Percentiles rank a stretch among this genome's conserved stretches.
phyloP scores from a whole-genome alignment of 2,329 filamentous ascomycete genomes.

The Cladosporium cucumerinum region DNA sequence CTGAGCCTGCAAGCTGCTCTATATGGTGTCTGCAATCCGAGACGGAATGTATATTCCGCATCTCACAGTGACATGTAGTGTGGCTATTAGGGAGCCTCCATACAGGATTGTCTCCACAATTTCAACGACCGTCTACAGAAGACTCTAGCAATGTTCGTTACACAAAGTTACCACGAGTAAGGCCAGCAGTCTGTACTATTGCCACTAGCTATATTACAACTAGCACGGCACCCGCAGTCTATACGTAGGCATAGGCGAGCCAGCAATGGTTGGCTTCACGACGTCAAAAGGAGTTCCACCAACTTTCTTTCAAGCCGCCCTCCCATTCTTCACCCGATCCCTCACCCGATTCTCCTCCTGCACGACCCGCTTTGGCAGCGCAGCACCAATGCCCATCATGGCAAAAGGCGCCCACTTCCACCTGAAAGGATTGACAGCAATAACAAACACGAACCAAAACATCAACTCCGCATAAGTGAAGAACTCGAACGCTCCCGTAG shows the following conservation, averaged over 20 bases:
- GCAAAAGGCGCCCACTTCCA: constrained; percentile 91
- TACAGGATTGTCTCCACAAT: neutral
- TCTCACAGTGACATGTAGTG: neutral
- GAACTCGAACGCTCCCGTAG: constrained; percentile 78
- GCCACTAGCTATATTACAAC: neutral
- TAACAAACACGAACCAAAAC: constrained; percentile 81
- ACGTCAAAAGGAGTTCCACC: neutral
- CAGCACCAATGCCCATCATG: constrained; percentile 68
- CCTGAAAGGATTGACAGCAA: constrained; percentile 76
- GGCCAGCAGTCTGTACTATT: neutral
- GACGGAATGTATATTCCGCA: neutral
- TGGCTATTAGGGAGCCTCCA: neutral
- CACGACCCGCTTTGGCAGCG: constrained; percentile 64
- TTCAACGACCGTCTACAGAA: neutral
- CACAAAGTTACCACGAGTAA: neutral
- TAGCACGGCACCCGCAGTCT: neutral
- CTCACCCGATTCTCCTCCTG: constrained; percentile 61
- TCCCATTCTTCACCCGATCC: constrained; percentile 37
- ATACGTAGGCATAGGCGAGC: neutral
- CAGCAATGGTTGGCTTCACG: neutral
- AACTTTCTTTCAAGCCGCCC: neutral
- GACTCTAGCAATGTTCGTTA: neutral
- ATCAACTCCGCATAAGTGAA: constrained; percentile 82
- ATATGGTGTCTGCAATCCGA: neutral
- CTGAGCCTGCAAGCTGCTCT: neutral